Conservation (phyloP, 2,329 filamentous ascomycete genomes). For the Botrytis tulipae region DNA sequence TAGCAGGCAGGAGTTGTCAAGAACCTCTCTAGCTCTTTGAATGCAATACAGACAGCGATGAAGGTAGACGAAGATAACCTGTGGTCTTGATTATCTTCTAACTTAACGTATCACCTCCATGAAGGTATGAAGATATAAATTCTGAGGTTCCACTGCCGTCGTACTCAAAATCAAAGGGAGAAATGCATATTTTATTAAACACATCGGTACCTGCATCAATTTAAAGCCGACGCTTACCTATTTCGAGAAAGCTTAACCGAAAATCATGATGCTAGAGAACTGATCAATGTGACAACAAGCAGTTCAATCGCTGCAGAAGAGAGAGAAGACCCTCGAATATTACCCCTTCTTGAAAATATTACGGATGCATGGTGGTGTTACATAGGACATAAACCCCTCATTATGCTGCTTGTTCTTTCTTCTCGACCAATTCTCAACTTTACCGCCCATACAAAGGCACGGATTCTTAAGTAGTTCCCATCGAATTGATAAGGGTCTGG, state of each 20-base stretch:
- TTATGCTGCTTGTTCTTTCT: constrained; percentile 15
- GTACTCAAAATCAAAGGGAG: not conserved
- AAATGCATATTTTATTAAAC: constrained; percentile 20
- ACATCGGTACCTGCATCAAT: constrained; percentile 22
- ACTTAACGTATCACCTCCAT: not conserved
- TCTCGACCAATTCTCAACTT: constrained; percentile 7
- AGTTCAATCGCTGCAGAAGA: constrained; percentile 1
- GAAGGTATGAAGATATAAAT: not conserved
- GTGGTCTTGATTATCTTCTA: not conserved
- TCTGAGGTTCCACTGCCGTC: not conserved
- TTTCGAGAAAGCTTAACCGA: constrained; percentile 19
- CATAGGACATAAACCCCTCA: constrained; percentile 12
- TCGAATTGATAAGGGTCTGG: constrained; percentile 18
- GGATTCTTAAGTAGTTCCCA: constrained; percentile 10
- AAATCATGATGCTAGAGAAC: constrained; percentile 10
- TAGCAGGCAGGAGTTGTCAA: not conserved
- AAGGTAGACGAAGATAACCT: not conserved
- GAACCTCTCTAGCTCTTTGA: not conserved
- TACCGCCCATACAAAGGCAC: constrained; percentile 12
- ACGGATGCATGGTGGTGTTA: constrained; percentile 18
- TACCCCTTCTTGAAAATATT: not conserved
- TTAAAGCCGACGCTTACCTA: constrained; percentile 13
- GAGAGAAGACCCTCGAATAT: constrained; percentile 9
- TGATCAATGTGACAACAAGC: constrained; percentile 19
- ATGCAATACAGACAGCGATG: not conserved